These are phyloP conservation scores for Bonia amplexicaulis DNA, from an alignment of 176 grass and related monocot species.

Conservation along the genomic window DNA sequence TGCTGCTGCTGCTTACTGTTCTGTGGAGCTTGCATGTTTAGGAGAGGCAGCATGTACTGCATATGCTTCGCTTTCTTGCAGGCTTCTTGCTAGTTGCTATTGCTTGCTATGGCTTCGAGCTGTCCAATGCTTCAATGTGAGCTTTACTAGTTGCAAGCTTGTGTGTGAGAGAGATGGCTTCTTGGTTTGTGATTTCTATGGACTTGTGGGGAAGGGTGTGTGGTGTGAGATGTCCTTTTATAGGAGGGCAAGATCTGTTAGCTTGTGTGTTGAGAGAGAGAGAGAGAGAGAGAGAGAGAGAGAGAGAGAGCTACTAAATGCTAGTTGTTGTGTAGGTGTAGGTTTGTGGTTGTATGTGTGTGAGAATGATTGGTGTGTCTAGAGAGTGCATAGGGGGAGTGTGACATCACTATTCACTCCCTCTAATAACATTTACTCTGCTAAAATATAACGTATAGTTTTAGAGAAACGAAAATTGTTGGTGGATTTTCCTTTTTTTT, in stretches of 20 bases:
- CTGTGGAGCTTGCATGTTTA: conserved; percentile 27
- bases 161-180: neutral
- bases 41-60: conserved; percentile 33
- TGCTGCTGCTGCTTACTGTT: neutral
- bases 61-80: neutral
- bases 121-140: neutral
- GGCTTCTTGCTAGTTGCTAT: neutral
- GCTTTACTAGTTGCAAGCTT: neutral
- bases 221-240: conserved; percentile 32
- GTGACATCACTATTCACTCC: conserved; percentile 4
- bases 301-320: conserved; percentile 4
- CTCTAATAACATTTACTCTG: neutral
- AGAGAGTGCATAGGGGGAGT: conserved; percentile 5
- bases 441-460: too few relatives aligned
- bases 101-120: neutral
- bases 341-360: conserved; percentile 27
- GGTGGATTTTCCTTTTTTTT: too few relatives aligned
- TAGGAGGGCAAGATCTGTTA: neutral
- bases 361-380: conserved; percentile 34
- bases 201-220: neutral
- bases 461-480: too few relatives aligned
- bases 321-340: conserved; percentile 27
- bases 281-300: too few relatives aligned
- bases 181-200: conserved; percentile 2
- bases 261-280: too few relatives aligned